A percentile compares a stretch with the other conserved stretches of the same genome.
These are phyloP conservation scores for Boletellus sp. DNA, from an alignment of 768 basidiomycete species.

Conservation along the genomic window DNA sequence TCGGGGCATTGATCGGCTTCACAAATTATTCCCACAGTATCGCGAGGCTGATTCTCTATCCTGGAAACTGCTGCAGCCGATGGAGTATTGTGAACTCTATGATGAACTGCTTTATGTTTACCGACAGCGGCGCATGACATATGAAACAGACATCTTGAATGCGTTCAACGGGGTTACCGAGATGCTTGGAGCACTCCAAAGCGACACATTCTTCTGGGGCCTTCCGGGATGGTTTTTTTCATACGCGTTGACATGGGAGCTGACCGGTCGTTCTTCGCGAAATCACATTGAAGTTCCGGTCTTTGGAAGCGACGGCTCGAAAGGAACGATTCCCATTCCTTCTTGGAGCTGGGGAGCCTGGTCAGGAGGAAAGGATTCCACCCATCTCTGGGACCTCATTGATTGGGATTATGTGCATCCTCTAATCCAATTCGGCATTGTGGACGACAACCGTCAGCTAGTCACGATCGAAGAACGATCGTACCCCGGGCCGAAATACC, in stretches of 20 bases:
- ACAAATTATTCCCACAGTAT: background rate
- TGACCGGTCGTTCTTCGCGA: background rate
- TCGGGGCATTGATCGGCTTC: background rate
- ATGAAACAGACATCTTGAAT: conserved; percentile 12
- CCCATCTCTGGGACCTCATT: background rate
- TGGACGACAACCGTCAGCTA: background rate
- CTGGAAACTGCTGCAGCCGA: background rate
- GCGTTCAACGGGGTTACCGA: conserved; percentile 15
- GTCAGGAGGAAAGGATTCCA: background rate
- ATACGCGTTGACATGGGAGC: conserved; percentile 5
- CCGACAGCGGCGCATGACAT: conserved; percentile 9
- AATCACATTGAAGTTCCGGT: conserved; percentile 2
- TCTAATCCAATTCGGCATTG: conserved; percentile 5
- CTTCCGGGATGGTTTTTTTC: conserved; percentile 17
- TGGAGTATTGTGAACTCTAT: background rate
- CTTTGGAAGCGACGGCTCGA: conserved; percentile 2
- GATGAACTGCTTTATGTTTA: conserved; percentile 1
- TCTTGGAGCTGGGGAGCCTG: conserved; percentile 20
- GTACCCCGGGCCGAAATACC: no score
- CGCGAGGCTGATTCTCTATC: background rate
- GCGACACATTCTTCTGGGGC: conserved; percentile 14
- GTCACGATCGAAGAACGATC: no score
- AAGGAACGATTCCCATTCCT: conserved; percentile 5
- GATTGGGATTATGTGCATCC: background rate
- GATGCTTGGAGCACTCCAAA: conserved; percentile 6